Base-by-base conservation (phyloP, 768 basidiomycete species). In the Mycena albidolilacea region DNA sequence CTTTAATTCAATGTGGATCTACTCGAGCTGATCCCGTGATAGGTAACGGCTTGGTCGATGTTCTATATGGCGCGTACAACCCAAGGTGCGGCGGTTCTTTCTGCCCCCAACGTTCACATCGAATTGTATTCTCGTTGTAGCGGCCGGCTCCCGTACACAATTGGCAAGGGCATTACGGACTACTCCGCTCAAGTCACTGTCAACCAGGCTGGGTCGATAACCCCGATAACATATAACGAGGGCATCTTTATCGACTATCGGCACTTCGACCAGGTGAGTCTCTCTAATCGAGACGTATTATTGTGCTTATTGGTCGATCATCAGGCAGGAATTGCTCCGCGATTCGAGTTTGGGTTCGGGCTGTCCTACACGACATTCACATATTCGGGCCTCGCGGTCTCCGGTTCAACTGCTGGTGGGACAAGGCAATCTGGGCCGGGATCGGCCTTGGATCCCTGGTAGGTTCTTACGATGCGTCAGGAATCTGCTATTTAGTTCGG, bases 31-130 rank as follows among this genome's bases (percentile, higher is more conserved):
- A 41, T 48, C 12, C 15, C 77, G 79, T 67, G 64, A 76, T 41
- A 85, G 91, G 91, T 3, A 91, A 91, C 74, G 79, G 85, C 15
- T 77, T 92, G 14, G 85, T 87, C 7, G 91, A 92, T 75, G 81
- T 92, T 50, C 80, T 92, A 8, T 92, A 87, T 69, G 91, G 91
- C 4, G 83, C 80, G 35, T 90, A 89, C 74, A 91, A 91, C 75
- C 91, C 91, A 15, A 84, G 89, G 89, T 85, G 79, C 75, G 79
- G 61, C 71, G 57, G 61, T 35, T 19, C 61, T 64, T 38, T 23
- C 50, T 65, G 14, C 1, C 17, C 52, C 15, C 7, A 12, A 12
- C 6, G 5, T 12, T 35, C 21, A 58, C 41, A 35, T 43, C 0
- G 61, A 38, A 69, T 30, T 54, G 30, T 30, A 50, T 30, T 37